Conservation (phyloP, 495 filamentous ascomycete genomes). For the Hypoxylon lienhwacheense region DNA sequence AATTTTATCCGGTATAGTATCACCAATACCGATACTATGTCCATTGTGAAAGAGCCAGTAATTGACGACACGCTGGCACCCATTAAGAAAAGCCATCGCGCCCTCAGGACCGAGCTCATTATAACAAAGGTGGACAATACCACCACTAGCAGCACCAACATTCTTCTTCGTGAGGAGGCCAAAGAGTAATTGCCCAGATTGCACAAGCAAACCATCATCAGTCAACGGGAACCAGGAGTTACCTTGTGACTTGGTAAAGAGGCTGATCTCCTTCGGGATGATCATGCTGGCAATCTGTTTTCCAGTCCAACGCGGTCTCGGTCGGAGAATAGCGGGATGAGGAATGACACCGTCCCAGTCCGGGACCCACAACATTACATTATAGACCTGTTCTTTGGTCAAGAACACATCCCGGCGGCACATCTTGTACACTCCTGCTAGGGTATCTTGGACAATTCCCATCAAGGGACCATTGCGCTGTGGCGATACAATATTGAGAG, state of each 20-base stretch:
- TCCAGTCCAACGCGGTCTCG: slow-evolving; percentile 93
- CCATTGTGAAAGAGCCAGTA: slow-evolving; percentile 99
- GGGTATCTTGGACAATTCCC: slow-evolving; percentile 98
- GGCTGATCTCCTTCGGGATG: slow-evolving; percentile 83
- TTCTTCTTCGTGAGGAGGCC: slow-evolving; percentile 91
- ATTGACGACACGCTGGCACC: slow-evolving; percentile 85
- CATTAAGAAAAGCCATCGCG: slow-evolving; percentile 93
- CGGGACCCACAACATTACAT: slow-evolving; percentile 93
- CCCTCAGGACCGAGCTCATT: slow-evolving; percentile 87
- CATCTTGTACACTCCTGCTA: slow-evolving; percentile 96
- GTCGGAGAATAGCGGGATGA: slow-evolving; percentile 85
- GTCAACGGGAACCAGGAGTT: slow-evolving; percentile 63
- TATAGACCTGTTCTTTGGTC: slow-evolving; percentile 88
- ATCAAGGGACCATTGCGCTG: slow-evolving; percentile 96
- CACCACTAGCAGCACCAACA: slow-evolving; percentile 81
- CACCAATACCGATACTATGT: slow-evolving; percentile 97
- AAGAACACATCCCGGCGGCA: slow-evolving; percentile 91
- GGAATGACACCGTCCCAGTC: slow-evolving; percentile 97
- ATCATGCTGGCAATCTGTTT: slow-evolving; percentile 96
- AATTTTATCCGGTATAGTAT: slow-evolving; percentile 85
- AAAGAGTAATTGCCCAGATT: slow-evolving; percentile 85
- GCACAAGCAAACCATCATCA: slow-evolving; percentile 80
- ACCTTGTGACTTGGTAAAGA: slow-evolving; percentile 63
- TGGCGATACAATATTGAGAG: slow-evolving; percentile 94
- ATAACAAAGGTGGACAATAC: slow-evolving; percentile 93